Evolutionary conservation across 2,329 filamentous ascomycete species (phyloP), one percentile per base, ranked within the genome.

Genomic region (Fusarium albosuccineum): DNA sequence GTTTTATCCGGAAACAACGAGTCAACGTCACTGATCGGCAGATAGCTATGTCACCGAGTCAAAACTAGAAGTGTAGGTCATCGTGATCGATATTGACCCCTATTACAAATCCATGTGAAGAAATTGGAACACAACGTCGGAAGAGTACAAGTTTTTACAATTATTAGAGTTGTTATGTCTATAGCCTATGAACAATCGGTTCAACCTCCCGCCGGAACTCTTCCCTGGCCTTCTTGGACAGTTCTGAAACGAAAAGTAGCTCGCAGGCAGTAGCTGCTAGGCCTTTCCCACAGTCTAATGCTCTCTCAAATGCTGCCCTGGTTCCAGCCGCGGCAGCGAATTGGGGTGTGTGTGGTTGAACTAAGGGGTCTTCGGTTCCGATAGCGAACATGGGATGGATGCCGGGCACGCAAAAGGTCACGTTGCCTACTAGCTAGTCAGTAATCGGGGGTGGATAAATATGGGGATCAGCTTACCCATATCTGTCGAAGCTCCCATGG

Each of bases 311-410:
- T 0, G 70, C 70, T 7, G 58, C 55, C 17, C 50, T 55, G 16
- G 67, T 71, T 0, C 64, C 62, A 6, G 70, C 69, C 11, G 67
- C 70, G 0, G 52, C 56, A 1, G 70, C 65, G 13, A 71, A 71
- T 5, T 61, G 39, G 1, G 69, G 60, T 0, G 70, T 71, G 16
- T 71, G 70, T 3, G 70, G 70, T 14, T 71, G 70, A 1, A 70
- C 9, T 0, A 48, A 26, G 3, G 65, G 69, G 11, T 71, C 69
- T 6, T 64, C 51, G 0, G 64, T 71, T 9, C 70, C 70, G 2
- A 71, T 50, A 2, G 57, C 44, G n/a, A 71, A 72, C 67, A 72
- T 67, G 27, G 70, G 70, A 34, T 72, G 70, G 9, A 72, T 72
- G 1, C 70, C 70, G 2, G 70, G 70, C 1, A 72, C 26, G 11